These are phyloP conservation scores for Zanthoxylum bungeanum DNA, from an alignment of 345 rosid species.

Conservation along the genomic window DNA sequence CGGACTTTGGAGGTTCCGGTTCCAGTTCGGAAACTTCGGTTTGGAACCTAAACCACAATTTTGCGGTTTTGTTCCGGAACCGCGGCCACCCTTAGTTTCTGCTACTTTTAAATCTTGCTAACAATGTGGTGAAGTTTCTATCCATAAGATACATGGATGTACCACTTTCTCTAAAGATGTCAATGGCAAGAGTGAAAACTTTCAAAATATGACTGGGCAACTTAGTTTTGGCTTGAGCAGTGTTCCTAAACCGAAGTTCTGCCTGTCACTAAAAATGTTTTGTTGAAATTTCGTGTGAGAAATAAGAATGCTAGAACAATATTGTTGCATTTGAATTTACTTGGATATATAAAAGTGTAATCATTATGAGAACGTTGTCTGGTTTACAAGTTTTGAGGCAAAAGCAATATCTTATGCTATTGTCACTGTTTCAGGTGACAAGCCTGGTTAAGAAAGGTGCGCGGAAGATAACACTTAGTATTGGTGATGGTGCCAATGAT, in stretches of 20 bases:
- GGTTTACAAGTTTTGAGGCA: background rate
- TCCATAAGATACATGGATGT: background rate
- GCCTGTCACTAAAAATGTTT: background rate
- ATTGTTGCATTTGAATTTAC: background rate
- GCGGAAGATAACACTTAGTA: slow-evolving; percentile 89
- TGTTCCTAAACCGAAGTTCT: background rate
- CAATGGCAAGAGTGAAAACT: background rate
- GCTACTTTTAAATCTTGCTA: background rate
- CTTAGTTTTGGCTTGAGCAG: background rate
- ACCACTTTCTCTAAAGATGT: background rate
- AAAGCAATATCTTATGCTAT: background rate
- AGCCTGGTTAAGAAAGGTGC: slow-evolving; percentile 97
- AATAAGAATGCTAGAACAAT: background rate
- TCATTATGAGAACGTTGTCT: background rate
- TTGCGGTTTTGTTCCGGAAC: too few species aligned
- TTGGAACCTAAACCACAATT: too few species aligned
- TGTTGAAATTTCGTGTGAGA: background rate
- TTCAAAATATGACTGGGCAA: background rate
- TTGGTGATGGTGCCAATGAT: slow-evolving; percentile 99
- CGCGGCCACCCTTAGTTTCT: too few species aligned
- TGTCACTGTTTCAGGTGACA: slow-evolving; percentile 62
- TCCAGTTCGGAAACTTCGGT: too few species aligned
- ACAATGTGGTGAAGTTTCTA: background rate
- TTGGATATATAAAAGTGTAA: background rate
- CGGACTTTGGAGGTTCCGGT: too few species aligned